Conservation (phyloP, 371 early-diverging fungal genomes). For the Massospora cicadina region DNA sequence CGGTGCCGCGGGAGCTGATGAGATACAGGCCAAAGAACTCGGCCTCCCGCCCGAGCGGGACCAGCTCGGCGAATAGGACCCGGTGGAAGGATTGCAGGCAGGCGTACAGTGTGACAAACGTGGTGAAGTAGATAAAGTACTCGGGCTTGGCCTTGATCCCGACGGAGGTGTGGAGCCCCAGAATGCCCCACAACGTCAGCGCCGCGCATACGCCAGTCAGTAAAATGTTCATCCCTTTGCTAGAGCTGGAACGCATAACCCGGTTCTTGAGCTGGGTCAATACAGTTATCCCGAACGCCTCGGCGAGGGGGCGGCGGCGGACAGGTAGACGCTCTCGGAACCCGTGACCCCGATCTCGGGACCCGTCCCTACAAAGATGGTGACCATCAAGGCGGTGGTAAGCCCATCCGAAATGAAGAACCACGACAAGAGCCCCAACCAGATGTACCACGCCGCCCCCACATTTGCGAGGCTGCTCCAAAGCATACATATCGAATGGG, state of each 20-base stretch:
- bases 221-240: conserved; percentile 14
- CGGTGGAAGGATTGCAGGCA: neutral
- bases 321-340: conserved; percentile 18
- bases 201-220: conserved; percentile 15
- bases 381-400: conserved; percentile 21
- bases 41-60: conserved; percentile 29
- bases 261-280: neutral
- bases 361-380: conserved; percentile 17
- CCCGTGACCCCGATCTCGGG: neutral
- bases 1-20: conserved; percentile 35
- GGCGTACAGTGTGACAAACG: neutral
- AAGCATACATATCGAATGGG: conserved; percentile 15
- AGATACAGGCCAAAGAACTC: conserved; percentile 35
- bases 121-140: neutral
- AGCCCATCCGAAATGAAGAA: conserved; percentile 24
- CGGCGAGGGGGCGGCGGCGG: conserved; percentile 26
- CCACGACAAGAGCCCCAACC: conserved; percentile 22
- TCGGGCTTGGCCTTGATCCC: conserved; percentile 1
- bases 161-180: conserved; percentile 13
- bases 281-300: conserved; percentile 19
- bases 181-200: conserved; percentile 17
- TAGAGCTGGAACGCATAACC: neutral
- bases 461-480: conserved; percentile 18
- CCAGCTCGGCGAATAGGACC: conserved; percentile 27
- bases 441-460: neutral